Evolutionary conservation across 164 flowering plant genomes (phyloP).

Genomic region (Vitis riparia): DNA sequence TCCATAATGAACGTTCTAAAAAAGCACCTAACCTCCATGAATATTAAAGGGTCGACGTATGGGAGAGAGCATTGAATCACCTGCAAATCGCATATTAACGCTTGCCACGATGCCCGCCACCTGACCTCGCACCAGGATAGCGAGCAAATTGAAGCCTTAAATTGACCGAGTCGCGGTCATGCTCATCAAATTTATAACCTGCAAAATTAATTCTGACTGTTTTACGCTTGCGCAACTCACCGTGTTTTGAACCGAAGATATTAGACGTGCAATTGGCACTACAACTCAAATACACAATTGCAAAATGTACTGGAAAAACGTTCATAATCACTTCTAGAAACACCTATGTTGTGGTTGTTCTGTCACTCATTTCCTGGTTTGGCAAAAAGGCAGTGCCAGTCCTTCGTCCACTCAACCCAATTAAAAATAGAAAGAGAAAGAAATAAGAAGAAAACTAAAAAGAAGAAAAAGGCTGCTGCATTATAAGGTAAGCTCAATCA

Average conservation of each 20-base stretch:
- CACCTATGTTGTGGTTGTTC: not conserved
- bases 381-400: not conserved
- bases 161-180: constrained; percentile 68
- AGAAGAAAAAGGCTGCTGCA: too few species aligned
- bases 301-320: not conserved
- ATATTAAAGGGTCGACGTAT: constrained; percentile 25
- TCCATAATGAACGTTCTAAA: constrained; percentile 4
- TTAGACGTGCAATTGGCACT: constrained; percentile 9
- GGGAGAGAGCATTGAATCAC: constrained; percentile 36
- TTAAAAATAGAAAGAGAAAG: not conserved
- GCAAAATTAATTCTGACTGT: constrained; percentile 64
- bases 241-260: constrained; percentile 22
- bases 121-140: constrained; percentile 92
- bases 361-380: not conserved
- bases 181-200: constrained; percentile 94
- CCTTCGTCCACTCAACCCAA: not conserved
- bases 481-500: too few species aligned
- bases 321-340: not conserved
- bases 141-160: constrained; percentile 95
- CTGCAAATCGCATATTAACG: constrained; percentile 62
- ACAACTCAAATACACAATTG: constrained; percentile 5
- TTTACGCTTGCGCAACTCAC: constrained; percentile 42
- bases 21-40: constrained; percentile 17
- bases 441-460: too few species aligned
- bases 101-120: constrained; percentile 81